These are phyloP conservation scores for Verticillium nubilum DNA, from an alignment of 2,329 filamentous ascomycete species.

Conservation along the genomic window DNA sequence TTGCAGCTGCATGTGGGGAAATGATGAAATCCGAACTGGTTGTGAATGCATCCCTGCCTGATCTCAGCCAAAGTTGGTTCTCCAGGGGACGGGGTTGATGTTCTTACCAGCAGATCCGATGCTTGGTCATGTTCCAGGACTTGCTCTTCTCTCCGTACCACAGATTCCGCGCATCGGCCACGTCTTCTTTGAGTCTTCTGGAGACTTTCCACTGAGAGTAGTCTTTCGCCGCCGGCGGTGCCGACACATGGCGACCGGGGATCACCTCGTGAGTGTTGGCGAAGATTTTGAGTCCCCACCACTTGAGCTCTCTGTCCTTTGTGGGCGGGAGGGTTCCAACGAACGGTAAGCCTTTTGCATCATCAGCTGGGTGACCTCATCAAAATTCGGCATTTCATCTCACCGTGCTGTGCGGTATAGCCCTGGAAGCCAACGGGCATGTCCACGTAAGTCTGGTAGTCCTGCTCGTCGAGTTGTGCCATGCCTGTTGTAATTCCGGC, in stretches of 20 bases:
- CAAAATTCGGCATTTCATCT: conserved; percentile 15
- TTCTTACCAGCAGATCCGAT: conserved; percentile 62
- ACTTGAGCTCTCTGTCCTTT: conserved; percentile 45
- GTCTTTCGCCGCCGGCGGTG: conserved; percentile 48
- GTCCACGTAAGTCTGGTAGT: conserved; percentile 36
- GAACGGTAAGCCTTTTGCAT: conserved; percentile 39
- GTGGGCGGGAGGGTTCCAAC: conserved; percentile 54
- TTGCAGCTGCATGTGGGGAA: conserved; percentile 34
- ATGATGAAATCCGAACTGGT: conserved; percentile 52
- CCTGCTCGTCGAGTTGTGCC: conserved; percentile 42
- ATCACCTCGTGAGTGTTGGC: conserved; percentile 46
- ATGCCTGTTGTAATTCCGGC: conserved; percentile 56
- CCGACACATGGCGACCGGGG: conserved; percentile 49
- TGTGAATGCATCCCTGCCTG: conserved; percentile 59
- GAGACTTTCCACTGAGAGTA: conserved; percentile 61
- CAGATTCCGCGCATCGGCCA: conserved; percentile 47
- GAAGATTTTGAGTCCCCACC: conserved; percentile 58
- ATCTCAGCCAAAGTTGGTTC: background rate
- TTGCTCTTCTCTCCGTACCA: conserved; percentile 55
- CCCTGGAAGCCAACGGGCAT: conserved; percentile 45
- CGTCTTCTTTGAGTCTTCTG: conserved; percentile 49
- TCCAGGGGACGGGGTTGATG: background rate
- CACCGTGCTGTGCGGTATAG: conserved; percentile 28
- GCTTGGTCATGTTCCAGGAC: conserved; percentile 53
- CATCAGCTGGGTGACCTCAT: conserved; percentile 22